phyloP scores from a whole-genome alignment of 148 eudicot genomes.

The Beta vulgaris region DNA sequence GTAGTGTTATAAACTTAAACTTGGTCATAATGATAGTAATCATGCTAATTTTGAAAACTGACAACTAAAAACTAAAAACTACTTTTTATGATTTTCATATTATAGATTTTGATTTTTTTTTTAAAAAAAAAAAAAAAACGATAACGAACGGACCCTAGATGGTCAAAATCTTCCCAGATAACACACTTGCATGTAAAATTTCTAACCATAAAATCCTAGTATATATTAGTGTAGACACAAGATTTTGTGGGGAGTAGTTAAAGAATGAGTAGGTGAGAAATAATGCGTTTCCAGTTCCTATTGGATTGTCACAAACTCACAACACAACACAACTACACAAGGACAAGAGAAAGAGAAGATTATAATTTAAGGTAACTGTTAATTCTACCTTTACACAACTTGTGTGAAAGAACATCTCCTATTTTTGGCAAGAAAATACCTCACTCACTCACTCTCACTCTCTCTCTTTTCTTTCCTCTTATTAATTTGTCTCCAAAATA shows the following conservation, averaged over 20 bases:
- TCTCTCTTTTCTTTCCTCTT: neutral
- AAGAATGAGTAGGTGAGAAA: slow-evolving; percentile 21
- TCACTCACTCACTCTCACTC: neutral
- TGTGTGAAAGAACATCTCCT: slow-evolving; percentile 31
- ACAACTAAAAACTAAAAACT: too few species aligned
- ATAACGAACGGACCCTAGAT: too few species aligned
- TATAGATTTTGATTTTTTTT: too few species aligned
- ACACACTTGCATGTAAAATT: too few species aligned
- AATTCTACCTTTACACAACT: slow-evolving; percentile 31
- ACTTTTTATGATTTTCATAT: too few species aligned
- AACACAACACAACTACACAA: neutral
- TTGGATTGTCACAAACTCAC: slow-evolving; percentile 17
- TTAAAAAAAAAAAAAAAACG: too few species aligned
- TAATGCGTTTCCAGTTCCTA: slow-evolving; percentile 7
- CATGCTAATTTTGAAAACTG: too few species aligned
- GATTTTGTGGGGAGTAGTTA: neutral
- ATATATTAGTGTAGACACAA: neutral
- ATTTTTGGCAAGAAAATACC: slow-evolving; percentile 21
- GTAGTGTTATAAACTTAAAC: too few species aligned
- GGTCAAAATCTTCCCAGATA: too few species aligned
- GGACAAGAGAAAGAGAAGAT: neutral
- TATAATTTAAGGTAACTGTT: slow-evolving; percentile 33
- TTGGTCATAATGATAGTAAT: too few species aligned
- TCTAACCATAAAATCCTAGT: too few species aligned
- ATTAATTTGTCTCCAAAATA: slow-evolving; percentile 23